These are phyloP conservation scores for Anthracocystis panici-leucophaei DNA, from an alignment of 1,284 basidiomycete species.

Conservation along the genomic window DNA sequence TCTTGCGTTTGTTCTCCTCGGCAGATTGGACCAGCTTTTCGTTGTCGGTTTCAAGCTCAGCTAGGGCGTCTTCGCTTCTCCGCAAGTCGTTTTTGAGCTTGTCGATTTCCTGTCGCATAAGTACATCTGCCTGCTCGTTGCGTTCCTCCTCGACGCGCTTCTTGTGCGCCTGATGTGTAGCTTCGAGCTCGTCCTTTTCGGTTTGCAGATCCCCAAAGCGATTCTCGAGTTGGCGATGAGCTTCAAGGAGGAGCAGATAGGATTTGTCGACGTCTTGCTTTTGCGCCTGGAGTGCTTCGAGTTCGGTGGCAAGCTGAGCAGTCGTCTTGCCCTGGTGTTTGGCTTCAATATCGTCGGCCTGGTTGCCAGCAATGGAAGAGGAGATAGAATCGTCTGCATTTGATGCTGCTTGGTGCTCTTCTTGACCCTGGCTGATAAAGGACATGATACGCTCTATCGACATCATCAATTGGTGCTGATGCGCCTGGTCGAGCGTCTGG, in stretches of 20 bases:
- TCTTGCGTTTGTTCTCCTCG: slow-evolving; percentile 57
- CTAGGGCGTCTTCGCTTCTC: slow-evolving; percentile 58
- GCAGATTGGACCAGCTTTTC: slow-evolving; percentile 43
- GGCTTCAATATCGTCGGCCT: slow-evolving; percentile 4
- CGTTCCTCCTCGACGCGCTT: slow-evolving; percentile 51
- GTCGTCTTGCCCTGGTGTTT: slow-evolving; percentile 29
- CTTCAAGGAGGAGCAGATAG: slow-evolving; percentile 80
- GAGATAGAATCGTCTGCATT: slow-evolving; percentile 28
- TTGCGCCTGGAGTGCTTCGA: slow-evolving; percentile 72
- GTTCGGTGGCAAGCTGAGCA: slow-evolving; percentile 76
- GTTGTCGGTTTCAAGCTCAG: slow-evolving; percentile 59
- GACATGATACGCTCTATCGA: slow-evolving; percentile 69
- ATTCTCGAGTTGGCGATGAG: slow-evolving; percentile 80
- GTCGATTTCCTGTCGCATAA: slow-evolving; percentile 59
- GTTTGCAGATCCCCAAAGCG: slow-evolving; percentile 70
- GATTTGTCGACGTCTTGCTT: slow-evolving; percentile 78
- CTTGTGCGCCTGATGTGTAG: slow-evolving; percentile 42
- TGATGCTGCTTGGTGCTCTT: slow-evolving; percentile 23
- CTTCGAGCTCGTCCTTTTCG: slow-evolving; percentile 45
- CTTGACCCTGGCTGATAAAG: slow-evolving; percentile 31
- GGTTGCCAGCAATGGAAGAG: slow-evolving; percentile 8
- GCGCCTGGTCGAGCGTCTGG: slow-evolving; percentile 79
- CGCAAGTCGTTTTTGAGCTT: slow-evolving; percentile 55
- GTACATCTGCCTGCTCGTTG: slow-evolving; percentile 52
- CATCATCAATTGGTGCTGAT: slow-evolving; percentile 86